Base-by-base conservation (phyloP, 768 basidiomycete genomes). In the Roridomyces roridus region DNA sequence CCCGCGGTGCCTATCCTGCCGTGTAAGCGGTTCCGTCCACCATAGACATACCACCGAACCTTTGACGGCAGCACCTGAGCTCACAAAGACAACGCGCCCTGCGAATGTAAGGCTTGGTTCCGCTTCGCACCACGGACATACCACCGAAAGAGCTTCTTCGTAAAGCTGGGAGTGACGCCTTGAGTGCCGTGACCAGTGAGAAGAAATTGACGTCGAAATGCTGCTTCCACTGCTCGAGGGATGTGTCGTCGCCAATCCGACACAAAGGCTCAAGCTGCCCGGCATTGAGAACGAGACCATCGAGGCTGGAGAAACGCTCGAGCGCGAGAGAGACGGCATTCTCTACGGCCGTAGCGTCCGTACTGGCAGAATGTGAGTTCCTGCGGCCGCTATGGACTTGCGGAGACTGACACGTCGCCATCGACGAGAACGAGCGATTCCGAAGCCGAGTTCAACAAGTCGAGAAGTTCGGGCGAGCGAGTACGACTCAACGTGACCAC, bases 201-300 rank as follows among this genome's bases (percentile, higher is more conserved):
- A 94, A 92, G 72, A 96, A 88, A 72, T 96, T 96, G 73, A 92
- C 79, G 63, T 95, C 89, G 68, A 96, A 93, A 65, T 87, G 82
- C 21, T 69, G 65, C 67, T 83, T 88, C 92, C 91, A 93, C 20
- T 74, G 72, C 49, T 83, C 78, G 35, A 89, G 60, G 15, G 80
- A 69, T 9, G 79, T 77, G 31, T 76, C 72, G 42, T 83, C 80
- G 15, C 72, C 78, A 48, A 91, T 82, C 35, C 77, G 79, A 53
- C 85, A 81, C 21, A 94, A 64, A 17, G 93, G 92, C 37, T 88
- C 85, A 21, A 95, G 71, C 0, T 80, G 83, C 5, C 83, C 95
- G n/a, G 94, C 95, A 63, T 94, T 97, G 47, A 98, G 78, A 56
- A 96, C 72, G 55, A 97, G 74, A 23, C 82, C 88, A 69, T 96